phyloP scores from a whole-genome alignment of 2,329 filamentous ascomycete genomes.

The Teratosphaeria destructans region DNA sequence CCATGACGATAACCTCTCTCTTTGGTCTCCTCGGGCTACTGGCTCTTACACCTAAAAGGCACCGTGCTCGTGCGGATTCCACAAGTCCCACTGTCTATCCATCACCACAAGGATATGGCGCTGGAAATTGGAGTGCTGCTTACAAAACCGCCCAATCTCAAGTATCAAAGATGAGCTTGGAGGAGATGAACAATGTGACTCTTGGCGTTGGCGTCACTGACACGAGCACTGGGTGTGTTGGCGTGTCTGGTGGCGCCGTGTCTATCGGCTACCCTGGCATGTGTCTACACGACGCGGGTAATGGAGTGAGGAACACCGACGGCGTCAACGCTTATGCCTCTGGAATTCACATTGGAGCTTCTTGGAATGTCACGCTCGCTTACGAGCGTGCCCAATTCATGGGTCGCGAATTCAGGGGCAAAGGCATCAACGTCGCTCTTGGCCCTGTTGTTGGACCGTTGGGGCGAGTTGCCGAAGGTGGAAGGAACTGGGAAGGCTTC shows the following conservation, averaged over 20 bases:
- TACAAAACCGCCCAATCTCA: constrained; percentile 22
- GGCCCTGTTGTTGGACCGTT: constrained; percentile 59
- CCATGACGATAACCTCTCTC: constrained; percentile 16
- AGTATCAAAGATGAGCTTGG: constrained; percentile 26
- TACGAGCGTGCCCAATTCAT: constrained; percentile 43
- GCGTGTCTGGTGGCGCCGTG: constrained; percentile 25
- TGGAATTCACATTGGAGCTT: constrained; percentile 32
- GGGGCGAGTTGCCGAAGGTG: constrained; percentile 57
- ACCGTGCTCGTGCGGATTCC: constrained; percentile 14
- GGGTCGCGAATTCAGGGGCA: constrained; percentile 44
- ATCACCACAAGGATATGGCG: constrained; percentile 23
- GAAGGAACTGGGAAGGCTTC: constrained; percentile 65
- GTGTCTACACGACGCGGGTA: constrained; percentile 32
- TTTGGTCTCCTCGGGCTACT: constrained; percentile 21
- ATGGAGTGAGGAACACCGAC: constrained; percentile 34
- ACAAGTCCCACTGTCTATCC: constrained; percentile 21
- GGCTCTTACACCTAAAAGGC: constrained; percentile 12
- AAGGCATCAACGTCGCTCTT: constrained; percentile 53
- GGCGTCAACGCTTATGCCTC: constrained; percentile 34
- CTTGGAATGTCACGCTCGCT: constrained; percentile 46
- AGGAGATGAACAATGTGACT: constrained; percentile 29
- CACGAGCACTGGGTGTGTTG: constrained; percentile 26
- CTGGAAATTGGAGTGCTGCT: constrained; percentile 23
- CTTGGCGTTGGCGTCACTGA: constrained; percentile 23
- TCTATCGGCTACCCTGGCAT: constrained; percentile 30